Evolutionary conservation across 1,139 yeast species (phyloP).

Genomic region (Candida tropicalis): DNA sequence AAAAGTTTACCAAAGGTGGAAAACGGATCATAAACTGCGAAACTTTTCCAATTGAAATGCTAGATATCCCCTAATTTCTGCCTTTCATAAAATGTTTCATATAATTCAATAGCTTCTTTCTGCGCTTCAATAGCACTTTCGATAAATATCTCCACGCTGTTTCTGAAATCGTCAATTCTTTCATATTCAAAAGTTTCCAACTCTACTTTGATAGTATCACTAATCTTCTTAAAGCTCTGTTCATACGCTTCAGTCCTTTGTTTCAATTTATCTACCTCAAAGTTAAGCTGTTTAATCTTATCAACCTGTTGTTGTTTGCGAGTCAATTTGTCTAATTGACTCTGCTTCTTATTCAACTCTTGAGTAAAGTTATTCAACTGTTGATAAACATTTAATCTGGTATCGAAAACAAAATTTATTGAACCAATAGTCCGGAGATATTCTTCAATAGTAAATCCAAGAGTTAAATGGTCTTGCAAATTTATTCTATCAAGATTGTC

Average conservation of each 20-base stretch:
- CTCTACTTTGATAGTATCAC: conserved; percentile 69
- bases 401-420: conserved; percentile 71
- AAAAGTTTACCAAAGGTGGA: not conserved
- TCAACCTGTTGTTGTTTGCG: conserved; percentile 61
- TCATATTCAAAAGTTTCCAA: conserved; percentile 71
- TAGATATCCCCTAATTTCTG: conserved; percentile 31
- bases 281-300: conserved; percentile 52
- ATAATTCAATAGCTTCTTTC: conserved; percentile 89
- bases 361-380: conserved; percentile 52
- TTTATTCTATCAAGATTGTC: conserved; percentile 80
- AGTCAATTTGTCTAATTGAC: conserved; percentile 53
- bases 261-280: conserved; percentile 62
- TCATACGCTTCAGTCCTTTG: conserved; percentile 59
- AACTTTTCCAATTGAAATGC: not conserved
- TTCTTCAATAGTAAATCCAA: conserved; percentile 88
- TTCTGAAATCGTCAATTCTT: conserved; percentile 82
- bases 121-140: conserved; percentile 93
- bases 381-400: conserved; percentile 70
- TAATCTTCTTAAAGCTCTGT: conserved; percentile 60
- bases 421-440: conserved; percentile 80
- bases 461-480: conserved; percentile 81
- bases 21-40: not conserved
- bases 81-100: conserved; percentile 84
- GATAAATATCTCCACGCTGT: conserved; percentile 85
- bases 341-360: conserved; percentile 50